A percentile compares a stretch with the other conserved stretches of the same genome.
These are phyloP conservation scores for Candida vartiovaarae DNA, from an alignment of 805 yeast species.

Conservation along the genomic window DNA sequence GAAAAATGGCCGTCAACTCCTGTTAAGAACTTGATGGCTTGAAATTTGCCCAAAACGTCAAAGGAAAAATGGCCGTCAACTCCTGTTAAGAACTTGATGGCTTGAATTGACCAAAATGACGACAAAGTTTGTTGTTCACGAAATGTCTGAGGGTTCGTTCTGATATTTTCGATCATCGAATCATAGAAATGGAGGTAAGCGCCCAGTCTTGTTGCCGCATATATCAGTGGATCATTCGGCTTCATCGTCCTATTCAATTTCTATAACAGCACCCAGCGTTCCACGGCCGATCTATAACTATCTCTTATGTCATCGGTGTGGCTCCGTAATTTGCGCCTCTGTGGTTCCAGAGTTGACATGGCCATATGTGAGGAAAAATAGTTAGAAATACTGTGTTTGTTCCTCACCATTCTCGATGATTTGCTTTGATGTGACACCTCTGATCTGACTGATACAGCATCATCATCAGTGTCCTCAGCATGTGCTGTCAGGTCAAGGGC, in stretches of 20 bases:
- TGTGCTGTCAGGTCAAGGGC: not conserved
- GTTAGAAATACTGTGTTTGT: conserved; percentile 1
- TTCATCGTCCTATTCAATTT: conserved; percentile 7
- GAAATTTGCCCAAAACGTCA: conserved; percentile 13
- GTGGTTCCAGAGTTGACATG: conserved; percentile 14
- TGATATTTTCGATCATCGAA: conserved; percentile 4
- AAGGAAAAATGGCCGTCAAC: conserved; percentile 7
- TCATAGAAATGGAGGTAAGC: conserved; percentile 18
- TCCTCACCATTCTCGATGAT: not conserved
- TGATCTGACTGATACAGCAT: not conserved
- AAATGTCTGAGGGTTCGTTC: not conserved
- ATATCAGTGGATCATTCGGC: conserved; percentile 12
- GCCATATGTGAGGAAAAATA: conserved; percentile 10
- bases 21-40: conserved; percentile 17
- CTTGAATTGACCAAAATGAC: conserved; percentile 18
- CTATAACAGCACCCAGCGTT: conserved; percentile 13
- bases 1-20: conserved; percentile 11
- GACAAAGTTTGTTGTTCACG: conserved; percentile 9
- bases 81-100: conserved; percentile 18
- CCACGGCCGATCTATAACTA: conserved; percentile 12
- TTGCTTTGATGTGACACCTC: not conserved
- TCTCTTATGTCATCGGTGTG: conserved; percentile 10
- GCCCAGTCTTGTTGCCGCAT: conserved; percentile 12
- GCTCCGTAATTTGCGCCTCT: not conserved
- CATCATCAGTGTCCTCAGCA: conserved; percentile 1